Conservation (phyloP, 371 early-diverging fungal species). For the Actinomortierella ambigua region DNA sequence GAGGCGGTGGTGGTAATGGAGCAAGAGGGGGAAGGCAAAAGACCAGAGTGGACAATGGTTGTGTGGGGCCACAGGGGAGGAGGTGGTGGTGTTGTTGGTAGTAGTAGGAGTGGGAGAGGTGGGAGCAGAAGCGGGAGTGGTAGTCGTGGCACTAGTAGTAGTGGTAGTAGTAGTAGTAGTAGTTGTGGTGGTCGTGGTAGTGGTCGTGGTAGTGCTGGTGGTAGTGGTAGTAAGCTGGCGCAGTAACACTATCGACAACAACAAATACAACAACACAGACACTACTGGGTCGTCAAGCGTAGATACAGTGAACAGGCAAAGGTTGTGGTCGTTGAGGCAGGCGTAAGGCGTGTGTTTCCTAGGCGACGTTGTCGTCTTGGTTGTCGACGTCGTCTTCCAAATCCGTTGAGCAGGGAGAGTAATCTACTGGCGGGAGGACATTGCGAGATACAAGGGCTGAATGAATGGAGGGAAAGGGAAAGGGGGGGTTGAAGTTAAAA, state of each 20-base stretch:
- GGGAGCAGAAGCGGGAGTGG: background rate
- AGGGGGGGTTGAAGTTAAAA: background rate
- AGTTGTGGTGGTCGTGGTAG: too few species aligned
- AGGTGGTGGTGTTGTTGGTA: background rate
- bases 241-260: too few species aligned
- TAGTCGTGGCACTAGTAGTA: too few species aligned
- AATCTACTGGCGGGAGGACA: background rate
- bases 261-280: too few species aligned
- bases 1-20: slow-evolving; percentile 2
- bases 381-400: too few species aligned
- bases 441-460: background rate
- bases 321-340: background rate
- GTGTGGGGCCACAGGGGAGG: background rate
- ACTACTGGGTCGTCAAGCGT: background rate
- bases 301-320: background rate
- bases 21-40: background rate
- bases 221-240: too few species aligned
- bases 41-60: background rate
- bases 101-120: too few species aligned
- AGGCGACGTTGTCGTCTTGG: slow-evolving; percentile 1
- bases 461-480: background rate
- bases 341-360: background rate
- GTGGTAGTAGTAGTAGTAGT: too few species aligned
- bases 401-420: background rate
- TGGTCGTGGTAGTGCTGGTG: too few species aligned